A percentile compares a stretch with the other conserved stretches of the same genome.
Evolutionary conservation across 345 rosid species (phyloP).

Genomic region (Salix brachista): DNA sequence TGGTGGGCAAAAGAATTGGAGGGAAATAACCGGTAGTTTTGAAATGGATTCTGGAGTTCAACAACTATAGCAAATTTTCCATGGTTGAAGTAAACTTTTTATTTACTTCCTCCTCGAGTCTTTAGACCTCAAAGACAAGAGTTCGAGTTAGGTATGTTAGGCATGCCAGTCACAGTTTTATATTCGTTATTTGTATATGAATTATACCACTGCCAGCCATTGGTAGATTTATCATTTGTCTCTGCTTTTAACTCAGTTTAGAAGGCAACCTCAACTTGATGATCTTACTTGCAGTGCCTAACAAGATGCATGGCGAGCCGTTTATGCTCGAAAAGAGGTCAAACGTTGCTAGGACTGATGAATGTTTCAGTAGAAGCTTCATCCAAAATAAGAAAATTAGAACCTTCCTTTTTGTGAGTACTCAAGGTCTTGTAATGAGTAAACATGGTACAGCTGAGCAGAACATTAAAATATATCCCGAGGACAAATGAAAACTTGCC

Average conservation of each 20-base stretch:
- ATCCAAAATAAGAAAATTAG: not conserved
- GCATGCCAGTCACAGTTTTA: constrained; percentile 6
- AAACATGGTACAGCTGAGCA: not conserved
- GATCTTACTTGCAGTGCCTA: not conserved
- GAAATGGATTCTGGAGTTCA: constrained; percentile 42
- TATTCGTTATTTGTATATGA: not conserved
- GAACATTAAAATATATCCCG: not conserved
- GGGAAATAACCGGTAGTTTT: constrained; percentile 24
- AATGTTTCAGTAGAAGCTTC: not conserved
- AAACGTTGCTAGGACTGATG: not conserved
- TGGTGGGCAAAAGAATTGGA: constrained; percentile 15
- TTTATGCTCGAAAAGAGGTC: not conserved
- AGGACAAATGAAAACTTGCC: not conserved
- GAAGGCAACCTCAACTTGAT: not conserved
- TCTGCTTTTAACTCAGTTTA: not conserved
- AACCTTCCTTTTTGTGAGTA: not conserved
- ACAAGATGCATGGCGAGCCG: not conserved
- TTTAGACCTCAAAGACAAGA: not conserved
- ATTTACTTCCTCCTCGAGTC: not conserved
- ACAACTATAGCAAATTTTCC: constrained; percentile 30
- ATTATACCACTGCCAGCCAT: not conserved
- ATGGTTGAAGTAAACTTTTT: constrained; percentile 5
- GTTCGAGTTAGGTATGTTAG: constrained; percentile 23
- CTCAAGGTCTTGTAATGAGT: not conserved
- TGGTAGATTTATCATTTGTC: not conserved